Base-by-base conservation (phyloP, 345 rosid species). In the Turritis glabra region DNA sequence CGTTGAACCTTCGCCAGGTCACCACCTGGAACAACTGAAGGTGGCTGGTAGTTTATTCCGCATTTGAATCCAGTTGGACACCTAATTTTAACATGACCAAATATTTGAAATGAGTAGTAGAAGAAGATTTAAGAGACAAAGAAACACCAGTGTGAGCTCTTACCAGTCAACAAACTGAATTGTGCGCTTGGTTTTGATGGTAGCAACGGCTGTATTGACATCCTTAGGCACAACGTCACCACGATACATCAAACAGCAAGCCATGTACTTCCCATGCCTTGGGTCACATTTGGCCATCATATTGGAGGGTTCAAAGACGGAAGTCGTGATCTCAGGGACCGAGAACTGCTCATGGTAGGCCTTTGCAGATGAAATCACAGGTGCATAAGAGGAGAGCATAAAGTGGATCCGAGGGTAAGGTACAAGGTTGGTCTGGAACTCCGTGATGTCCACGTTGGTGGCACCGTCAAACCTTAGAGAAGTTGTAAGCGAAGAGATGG, bases 271-370 rank as follows among this genome's bases (percentile, higher is more conserved):
- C 53, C 93, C 97, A 2, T 88, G 93, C 80, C 97, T 83, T 18
- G 97, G 93, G 73, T 90, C 97, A 70, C 92, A 90, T 84, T 88
- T 90, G 44, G 92, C 92, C 97, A 88, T 90, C 97, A 87, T 88
- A 71, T 83, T 88, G 15, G 91, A 83, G 19, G 96, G 96, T 62
- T 90, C 91, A 74, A 90, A 90, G 63, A 88, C 93, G 25, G 90
- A 80, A 67, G 81, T 88, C 1, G 96, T 90, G 75, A 90, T 85
- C 79, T 90, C 96, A 51, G 91, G 89, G 64, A 90, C 83, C 0
- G 93, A 90, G 27, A 88, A 75, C 82, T 87, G 93, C 79, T 90
- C 93, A 47, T 88, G 93, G 81, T 72, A 90, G 71, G 93, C 96
- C 83, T 88, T 90, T 44, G 89, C 85, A 35, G 93, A 87, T 3